Evolutionary conservation across 2,329 filamentous ascomycete genomes (phyloP).

Genomic region (Fusarium sp.): DNA sequence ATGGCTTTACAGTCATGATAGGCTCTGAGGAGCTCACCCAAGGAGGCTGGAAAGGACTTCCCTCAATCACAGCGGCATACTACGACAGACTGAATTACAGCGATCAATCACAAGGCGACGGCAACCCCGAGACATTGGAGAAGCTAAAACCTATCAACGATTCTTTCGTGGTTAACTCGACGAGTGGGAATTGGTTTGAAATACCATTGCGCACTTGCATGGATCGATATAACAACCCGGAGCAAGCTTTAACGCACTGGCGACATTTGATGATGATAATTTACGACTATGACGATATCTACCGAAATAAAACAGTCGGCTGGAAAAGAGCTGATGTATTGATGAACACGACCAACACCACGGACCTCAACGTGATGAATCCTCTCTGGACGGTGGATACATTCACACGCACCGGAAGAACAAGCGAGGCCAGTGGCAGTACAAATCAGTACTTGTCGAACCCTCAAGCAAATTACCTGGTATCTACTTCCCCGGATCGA

Average conservation of each 20-base stretch:
- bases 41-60: background rate
- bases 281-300: slow-evolving; percentile 2
- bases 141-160: slow-evolving; percentile 5
- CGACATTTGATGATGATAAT: slow-evolving; percentile 28
- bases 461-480: background rate
- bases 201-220: background rate
- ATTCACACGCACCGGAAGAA: slow-evolving; percentile 1
- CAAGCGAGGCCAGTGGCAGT: background rate
- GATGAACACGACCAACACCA: background rate
- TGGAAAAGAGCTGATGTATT: slow-evolving; percentile 27
- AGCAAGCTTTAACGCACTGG: slow-evolving; percentile 15
- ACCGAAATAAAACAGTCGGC: slow-evolving; percentile 6
- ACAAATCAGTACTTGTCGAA: background rate
- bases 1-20: slow-evolving; percentile 19
- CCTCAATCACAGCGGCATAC: background rate
- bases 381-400: slow-evolving; percentile 12
- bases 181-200: background rate
- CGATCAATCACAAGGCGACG: background rate
- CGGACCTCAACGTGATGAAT: background rate
- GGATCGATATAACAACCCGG: slow-evolving; percentile 15
- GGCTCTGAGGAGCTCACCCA: background rate
- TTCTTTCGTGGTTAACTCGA: background rate
- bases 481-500: background rate
- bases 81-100: background rate
- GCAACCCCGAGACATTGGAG: rapidly evolving